Conservation (phyloP, 1,284 basidiomycete genomes). For the Trametes polyzona region DNA sequence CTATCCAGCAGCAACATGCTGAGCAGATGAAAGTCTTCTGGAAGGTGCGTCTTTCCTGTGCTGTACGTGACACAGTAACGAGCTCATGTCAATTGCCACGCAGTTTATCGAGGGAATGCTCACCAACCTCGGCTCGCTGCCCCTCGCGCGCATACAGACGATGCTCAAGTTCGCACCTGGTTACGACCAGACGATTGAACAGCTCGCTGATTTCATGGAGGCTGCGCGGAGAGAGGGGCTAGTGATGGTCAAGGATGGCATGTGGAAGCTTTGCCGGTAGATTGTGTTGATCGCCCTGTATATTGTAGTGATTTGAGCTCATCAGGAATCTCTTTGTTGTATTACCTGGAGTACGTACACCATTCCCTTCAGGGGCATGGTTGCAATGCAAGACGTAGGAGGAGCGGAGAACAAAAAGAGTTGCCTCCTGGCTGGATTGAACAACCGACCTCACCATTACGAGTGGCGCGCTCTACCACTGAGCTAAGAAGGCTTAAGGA, state of each 20-base stretch:
- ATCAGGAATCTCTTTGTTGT: too few relatives aligned
- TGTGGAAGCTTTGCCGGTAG: conserved; percentile 61
- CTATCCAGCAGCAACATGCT: conserved; percentile 75
- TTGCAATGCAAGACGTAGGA: too few relatives aligned
- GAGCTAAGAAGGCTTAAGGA: conserved; percentile 36
- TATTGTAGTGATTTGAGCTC: neutral
- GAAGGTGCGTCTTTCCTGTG: conserved; percentile 57
- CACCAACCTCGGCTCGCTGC: conserved; percentile 76
- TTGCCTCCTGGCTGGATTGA: conserved; percentile 48
- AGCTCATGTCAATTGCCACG: neutral
- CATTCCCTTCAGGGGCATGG: too few relatives aligned
- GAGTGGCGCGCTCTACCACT: conserved; percentile 42
- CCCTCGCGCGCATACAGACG: conserved; percentile 77
- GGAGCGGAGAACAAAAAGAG: neutral
- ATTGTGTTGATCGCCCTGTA: neutral
- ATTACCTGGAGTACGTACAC: too few relatives aligned
- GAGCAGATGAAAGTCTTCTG: conserved; percentile 87
- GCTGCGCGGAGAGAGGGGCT: conserved; percentile 76
- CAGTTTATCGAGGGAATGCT: conserved; percentile 87
- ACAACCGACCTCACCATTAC: conserved; percentile 52
- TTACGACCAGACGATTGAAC: conserved; percentile 78
- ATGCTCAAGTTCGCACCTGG: conserved; percentile 82
- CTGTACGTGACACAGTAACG: neutral
- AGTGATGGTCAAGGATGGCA: conserved; percentile 70
- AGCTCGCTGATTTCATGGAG: conserved; percentile 78